phyloP scores from a whole-genome alignment of 305 asterid species.

The Fraxinus baroniana region DNA sequence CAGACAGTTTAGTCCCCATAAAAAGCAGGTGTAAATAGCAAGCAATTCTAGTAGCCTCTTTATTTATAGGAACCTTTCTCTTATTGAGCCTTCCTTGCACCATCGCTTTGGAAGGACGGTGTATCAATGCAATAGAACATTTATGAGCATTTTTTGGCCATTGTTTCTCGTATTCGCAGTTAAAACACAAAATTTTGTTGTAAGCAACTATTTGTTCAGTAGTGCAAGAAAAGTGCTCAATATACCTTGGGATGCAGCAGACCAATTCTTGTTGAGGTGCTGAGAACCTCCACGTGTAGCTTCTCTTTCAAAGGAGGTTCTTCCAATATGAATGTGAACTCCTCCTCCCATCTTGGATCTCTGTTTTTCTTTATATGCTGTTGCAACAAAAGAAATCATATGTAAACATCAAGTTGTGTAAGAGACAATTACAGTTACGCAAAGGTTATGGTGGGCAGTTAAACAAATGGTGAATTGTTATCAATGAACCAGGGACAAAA shows the following conservation, averaged over 20 bases:
- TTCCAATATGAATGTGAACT: constrained; percentile 68
- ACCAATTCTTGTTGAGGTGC: no score
- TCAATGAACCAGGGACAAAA: background rate
- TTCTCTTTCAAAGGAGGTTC: constrained; percentile 83
- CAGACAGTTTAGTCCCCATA: background rate
- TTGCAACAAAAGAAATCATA: constrained; percentile 14
- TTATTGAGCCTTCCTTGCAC: background rate
- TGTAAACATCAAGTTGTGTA: background rate
- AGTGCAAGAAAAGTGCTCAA: no score
- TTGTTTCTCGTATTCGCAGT: background rate
- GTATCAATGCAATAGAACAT: background rate
- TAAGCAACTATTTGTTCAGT: no score
- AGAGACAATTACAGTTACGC: background rate
- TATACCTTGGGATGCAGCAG: no score
- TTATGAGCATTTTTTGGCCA: background rate
- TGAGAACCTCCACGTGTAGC: constrained; percentile 40
- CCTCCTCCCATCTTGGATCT: constrained; percentile 99
- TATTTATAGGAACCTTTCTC: background rate
- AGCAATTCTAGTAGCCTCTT: background rate
- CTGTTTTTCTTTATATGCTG: constrained; percentile 95
- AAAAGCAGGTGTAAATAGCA: background rate
- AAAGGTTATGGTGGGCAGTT: background rate
- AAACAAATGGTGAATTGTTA: background rate
- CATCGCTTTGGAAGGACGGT: background rate
- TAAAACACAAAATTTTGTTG: background rate